Evolutionary conservation across 140 eudicot genomes (phyloP), one percentile per base, ranked within the genome.

Genomic region (Ambrosia hybrid): DNA sequence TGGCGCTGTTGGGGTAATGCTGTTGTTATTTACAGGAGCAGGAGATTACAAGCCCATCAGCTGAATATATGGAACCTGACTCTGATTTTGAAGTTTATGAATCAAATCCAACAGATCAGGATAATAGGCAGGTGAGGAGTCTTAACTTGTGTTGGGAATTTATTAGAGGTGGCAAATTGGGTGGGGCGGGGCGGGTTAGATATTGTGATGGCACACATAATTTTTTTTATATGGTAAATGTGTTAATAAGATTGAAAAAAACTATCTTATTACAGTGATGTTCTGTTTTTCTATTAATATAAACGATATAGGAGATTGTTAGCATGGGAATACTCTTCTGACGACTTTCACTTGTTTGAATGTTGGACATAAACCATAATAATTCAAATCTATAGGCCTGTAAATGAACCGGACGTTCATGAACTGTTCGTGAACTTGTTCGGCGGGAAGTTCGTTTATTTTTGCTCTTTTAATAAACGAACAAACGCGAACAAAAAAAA

Each of bases 11-110:
- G 57, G n/a, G 34, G 36, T 41, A 51, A 48, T 41, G 46, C 8
- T 75, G 72, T 14, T 74, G 9, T 62, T 62, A 60, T 74, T 83
- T 58, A 33, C 58, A 78, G 71, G 85, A 75, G 70, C 80, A 74
- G 65, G 80, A 73, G 53, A 62, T 34, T 61, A 73, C 71, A 63
- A 46, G 51, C 60, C 73, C 68, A 51, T 67, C 71, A 39, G 39
- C 86, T 65, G 80, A 77, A 61, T 59, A 1, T 68, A 69, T 67
- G 62, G 78, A 70, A 55, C 60, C 70, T 65, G 68, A 65, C 45
- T 21, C 72, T 68, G 78, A 67, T 49, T 43, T 70, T 77, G 78
- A 70, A 68, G 57, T 41, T 72, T 43, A 65, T 76, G 46, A 74
- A 9, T 30, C 79, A 59, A 67, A 65, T 67, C 64, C 78, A 57